A percentile compares a stretch with the other conserved stretches of the same genome.
Evolutionary conservation across 768 basidiomycete genomes (phyloP).

Genomic region (Mycena filopes): DNA sequence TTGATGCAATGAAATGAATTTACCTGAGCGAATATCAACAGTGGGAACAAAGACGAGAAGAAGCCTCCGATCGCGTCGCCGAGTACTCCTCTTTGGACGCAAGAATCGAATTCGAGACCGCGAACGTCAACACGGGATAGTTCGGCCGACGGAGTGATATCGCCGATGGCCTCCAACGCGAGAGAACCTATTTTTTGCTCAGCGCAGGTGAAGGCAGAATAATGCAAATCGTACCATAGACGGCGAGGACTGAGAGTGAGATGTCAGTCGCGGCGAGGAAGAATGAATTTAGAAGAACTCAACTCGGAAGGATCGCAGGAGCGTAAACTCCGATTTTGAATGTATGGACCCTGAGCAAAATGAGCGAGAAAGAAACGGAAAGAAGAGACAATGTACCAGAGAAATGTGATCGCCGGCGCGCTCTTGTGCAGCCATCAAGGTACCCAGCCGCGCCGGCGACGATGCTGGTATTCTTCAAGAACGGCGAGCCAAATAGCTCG

Average conservation of each 20-base stretch:
- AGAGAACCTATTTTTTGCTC: conserved; percentile 5
- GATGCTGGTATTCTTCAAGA: conserved; percentile 83
- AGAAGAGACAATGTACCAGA: conserved; percentile 64
- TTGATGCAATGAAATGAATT: too few species aligned
- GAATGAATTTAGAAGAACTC: neutral
- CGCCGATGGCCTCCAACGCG: conserved; percentile 27
- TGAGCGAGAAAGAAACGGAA: neutral
- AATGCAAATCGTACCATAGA: conserved; percentile 54
- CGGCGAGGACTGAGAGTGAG: conserved; percentile 50
- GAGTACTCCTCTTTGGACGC: conserved; percentile 86
- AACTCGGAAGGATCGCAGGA: conserved; percentile 42
- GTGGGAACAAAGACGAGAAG: conserved; percentile 79
- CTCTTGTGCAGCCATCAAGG: conserved; percentile 72
- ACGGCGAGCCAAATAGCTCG: conserved; percentile 88
- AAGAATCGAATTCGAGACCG: conserved; percentile 77
- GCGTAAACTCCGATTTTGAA: conserved; percentile 28
- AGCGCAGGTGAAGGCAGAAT: neutral
- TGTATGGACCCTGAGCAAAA: conserved; percentile 35
- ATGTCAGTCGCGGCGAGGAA: too few species aligned
- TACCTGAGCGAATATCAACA: conserved; percentile 65
- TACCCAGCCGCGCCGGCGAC: conserved; percentile 85
- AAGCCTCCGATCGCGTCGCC: conserved; percentile 87
- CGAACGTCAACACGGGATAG: conserved; percentile 79
- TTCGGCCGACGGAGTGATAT: conserved; percentile 50
- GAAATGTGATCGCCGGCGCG: conserved; percentile 83